Evolutionary conservation across 345 rosid genomes (phyloP).

Genomic region (Balakata baccata): DNA sequence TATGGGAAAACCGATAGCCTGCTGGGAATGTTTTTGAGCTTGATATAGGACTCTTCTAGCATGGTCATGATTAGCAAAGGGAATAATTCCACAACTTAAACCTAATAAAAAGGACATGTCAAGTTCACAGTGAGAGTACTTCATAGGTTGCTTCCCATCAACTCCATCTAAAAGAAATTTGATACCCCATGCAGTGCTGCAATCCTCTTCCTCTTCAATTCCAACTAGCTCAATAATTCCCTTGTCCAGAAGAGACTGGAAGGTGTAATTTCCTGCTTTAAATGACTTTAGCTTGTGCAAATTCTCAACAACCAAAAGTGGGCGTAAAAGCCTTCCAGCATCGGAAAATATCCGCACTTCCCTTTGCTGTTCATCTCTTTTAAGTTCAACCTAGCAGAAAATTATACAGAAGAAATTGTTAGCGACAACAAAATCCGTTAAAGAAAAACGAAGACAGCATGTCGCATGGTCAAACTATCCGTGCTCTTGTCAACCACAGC

Average conservation of each 20-base stretch:
- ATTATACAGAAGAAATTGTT: constrained; percentile 3
- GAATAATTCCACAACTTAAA: constrained; percentile 79
- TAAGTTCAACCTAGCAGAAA: constrained; percentile 69
- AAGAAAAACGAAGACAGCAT: not conserved
- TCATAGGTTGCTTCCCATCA: constrained; percentile 33
- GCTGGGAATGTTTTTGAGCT: constrained; percentile 84
- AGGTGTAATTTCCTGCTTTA: constrained; percentile 46
- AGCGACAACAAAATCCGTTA: constrained; percentile 8
- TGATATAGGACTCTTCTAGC: constrained; percentile 88
- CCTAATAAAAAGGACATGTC: constrained; percentile 82
- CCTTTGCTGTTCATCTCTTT: constrained; percentile 55
- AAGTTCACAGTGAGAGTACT: constrained; percentile 72
- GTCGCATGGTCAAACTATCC: not conserved
- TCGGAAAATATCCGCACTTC: constrained; percentile 82
- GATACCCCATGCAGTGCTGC: constrained; percentile 64
- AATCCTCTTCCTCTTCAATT: constrained; percentile 91
- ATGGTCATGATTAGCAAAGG: constrained; percentile 87
- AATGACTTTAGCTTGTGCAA: constrained; percentile 43
- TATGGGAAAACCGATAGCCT: constrained; percentile 84
- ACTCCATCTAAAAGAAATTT: constrained; percentile 45
- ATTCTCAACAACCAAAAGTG: constrained; percentile 76
- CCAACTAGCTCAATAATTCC: constrained; percentile 80
- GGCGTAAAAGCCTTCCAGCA: constrained; percentile 87
- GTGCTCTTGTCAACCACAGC: not conserved
- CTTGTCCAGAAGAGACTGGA: constrained; percentile 56